Evolutionary conservation across 2,329 filamentous ascomycete genomes (phyloP).

Genomic region (Monilinia aucupariae): DNA sequence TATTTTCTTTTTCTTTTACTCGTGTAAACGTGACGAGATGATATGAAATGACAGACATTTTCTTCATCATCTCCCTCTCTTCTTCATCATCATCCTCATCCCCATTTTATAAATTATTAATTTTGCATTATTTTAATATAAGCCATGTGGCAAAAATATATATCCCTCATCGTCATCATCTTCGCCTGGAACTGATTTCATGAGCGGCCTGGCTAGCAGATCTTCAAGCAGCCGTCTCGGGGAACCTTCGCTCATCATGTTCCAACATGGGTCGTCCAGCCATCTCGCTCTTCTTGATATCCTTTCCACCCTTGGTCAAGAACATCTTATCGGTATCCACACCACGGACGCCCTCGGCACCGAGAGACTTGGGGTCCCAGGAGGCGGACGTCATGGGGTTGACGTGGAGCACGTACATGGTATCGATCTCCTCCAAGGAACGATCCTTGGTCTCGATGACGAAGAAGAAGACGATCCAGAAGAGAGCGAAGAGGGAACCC

Average conservation of each 20-base stretch:
- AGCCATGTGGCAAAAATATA: too few relatives aligned
- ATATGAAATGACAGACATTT: too few relatives aligned
- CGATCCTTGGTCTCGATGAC: slow-evolving; percentile 69
- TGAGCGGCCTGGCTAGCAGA: too few relatives aligned
- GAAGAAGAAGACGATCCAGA: slow-evolving; percentile 70
- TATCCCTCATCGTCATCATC: too few relatives aligned
- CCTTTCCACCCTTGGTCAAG: slow-evolving; percentile 20
- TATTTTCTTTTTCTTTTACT: too few relatives aligned
- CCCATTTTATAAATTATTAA: too few relatives aligned
- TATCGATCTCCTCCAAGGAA: slow-evolving; percentile 73
- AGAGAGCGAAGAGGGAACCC: slow-evolving; percentile 58
- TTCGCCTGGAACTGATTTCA: too few relatives aligned
- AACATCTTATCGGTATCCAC: slow-evolving; percentile 19
- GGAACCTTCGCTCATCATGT: slow-evolving; percentile 24
- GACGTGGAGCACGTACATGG: slow-evolving; percentile 59
- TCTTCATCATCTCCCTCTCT: too few relatives aligned
- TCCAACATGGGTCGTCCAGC: slow-evolving; percentile 21
- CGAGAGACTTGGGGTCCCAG: slow-evolving; percentile 27
- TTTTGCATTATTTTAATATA: too few relatives aligned
- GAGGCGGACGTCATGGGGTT: slow-evolving; percentile 39
- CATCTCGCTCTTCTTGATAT: slow-evolving; percentile 22
- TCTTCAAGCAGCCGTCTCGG: slow-evolving; percentile 13
- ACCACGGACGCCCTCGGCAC: slow-evolving; percentile 20
- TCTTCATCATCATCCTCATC: too few relatives aligned
- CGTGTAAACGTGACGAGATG: too few relatives aligned